Conservation (phyloP, 1,284 basidiomycete species). For the Afroboletus lepidellus region DNA sequence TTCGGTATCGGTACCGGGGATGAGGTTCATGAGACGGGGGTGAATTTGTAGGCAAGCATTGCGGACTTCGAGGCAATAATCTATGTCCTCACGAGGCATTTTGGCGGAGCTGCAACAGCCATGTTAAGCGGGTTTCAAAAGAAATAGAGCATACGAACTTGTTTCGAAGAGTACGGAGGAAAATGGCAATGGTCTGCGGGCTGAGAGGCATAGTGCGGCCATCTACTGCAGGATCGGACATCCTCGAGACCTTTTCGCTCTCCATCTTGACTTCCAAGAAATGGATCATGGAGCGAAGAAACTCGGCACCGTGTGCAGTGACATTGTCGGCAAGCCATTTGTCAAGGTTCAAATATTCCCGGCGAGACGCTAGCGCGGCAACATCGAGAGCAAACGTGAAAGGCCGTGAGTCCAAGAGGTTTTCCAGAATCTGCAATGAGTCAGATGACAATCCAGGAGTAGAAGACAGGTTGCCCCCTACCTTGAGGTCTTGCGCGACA, state of each 20-base stretch:
- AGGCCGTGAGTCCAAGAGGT: slow-evolving; percentile 83
- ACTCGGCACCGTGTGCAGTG: slow-evolving; percentile 76
- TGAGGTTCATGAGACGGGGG: slow-evolving; percentile 95
- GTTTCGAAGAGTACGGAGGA: slow-evolving; percentile 83
- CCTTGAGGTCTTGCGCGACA: slow-evolving; percentile 93
- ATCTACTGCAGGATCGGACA: slow-evolving; percentile 78
- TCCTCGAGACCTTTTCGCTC: slow-evolving; percentile 76
- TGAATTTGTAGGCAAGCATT: slow-evolving; percentile 95
- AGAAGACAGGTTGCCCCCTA: slow-evolving; percentile 34
- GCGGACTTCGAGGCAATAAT: slow-evolving; percentile 89
- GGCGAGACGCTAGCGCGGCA: slow-evolving; percentile 87
- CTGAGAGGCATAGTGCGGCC: slow-evolving; percentile 80
- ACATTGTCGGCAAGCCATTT: slow-evolving; percentile 95
- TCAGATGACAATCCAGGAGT: not conserved
- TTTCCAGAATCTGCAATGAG: slow-evolving; percentile 74
- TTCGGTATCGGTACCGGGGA: slow-evolving; percentile 84
- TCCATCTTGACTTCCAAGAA: slow-evolving; percentile 93
- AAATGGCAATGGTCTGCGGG: slow-evolving; percentile 87
- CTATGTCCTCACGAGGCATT: slow-evolving; percentile 77
- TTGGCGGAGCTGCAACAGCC: slow-evolving; percentile 48
- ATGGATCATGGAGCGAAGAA: slow-evolving; percentile 82
- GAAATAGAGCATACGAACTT: slow-evolving; percentile 49
- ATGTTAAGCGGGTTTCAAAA: slow-evolving; percentile 3
- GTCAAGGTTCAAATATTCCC: slow-evolving; percentile 94
- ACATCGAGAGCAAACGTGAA: slow-evolving; percentile 90